phyloP scores from a whole-genome alignment of 768 basidiomycete species.

The Suillus cothurnatus region DNA sequence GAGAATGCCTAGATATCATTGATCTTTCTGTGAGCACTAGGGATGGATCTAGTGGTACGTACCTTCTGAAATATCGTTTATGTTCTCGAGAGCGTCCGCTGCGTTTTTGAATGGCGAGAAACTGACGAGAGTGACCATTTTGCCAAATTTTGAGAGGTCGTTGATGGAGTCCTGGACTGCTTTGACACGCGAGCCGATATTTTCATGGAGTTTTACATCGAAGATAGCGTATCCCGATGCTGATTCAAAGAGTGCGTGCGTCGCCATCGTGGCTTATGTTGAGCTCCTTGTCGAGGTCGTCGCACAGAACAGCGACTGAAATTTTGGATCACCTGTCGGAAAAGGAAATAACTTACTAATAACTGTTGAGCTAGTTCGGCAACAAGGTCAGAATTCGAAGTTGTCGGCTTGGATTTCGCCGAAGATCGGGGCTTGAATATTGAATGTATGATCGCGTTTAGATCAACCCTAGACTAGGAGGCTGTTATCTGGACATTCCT shows the following conservation, averaged over 20 bases:
- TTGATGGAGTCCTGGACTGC: constrained; percentile 84
- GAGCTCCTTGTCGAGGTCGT: constrained; percentile 37
- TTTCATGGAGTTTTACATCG: constrained; percentile 82
- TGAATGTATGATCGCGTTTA: too few relatives aligned
- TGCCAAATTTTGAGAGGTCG: constrained; percentile 86
- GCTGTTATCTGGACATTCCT: too few relatives aligned
- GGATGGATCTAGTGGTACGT: constrained; percentile 23
- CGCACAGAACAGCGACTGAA: constrained; percentile 30
- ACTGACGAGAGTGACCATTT: constrained; percentile 88
- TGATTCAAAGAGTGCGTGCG: constrained; percentile 91
- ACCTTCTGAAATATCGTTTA: constrained; percentile 97
- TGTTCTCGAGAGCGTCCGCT: constrained; percentile 92
- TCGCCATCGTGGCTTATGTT: constrained; percentile 51
- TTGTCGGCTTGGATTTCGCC: too few relatives aligned
- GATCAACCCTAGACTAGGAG: too few relatives aligned
- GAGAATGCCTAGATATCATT: constrained; percentile 61
- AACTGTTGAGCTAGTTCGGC: too few relatives aligned
- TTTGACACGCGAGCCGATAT: constrained; percentile 78
- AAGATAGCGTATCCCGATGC: constrained; percentile 95
- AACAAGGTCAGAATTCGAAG: too few relatives aligned
- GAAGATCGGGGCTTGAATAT: too few relatives aligned
- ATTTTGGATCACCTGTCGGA: too few relatives aligned
- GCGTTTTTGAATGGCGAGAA: constrained; percentile 95
- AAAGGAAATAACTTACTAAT: too few relatives aligned
- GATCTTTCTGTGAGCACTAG: constrained; percentile 3